Conservation (phyloP, 805 yeast genomes). For the Starmerella potacharoeniae region DNA sequence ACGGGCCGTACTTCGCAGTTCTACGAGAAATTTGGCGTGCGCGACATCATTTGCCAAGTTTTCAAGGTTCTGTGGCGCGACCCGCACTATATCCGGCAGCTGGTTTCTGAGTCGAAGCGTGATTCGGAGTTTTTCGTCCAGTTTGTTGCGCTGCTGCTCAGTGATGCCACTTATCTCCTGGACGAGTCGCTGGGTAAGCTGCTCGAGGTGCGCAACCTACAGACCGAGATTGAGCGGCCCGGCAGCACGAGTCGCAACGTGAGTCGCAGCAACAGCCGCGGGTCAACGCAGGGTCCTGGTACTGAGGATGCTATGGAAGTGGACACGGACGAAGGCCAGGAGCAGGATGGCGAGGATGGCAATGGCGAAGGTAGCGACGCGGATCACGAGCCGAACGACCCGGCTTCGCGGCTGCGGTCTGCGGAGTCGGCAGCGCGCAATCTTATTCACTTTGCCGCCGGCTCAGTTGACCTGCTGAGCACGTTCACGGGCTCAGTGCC, state of each 20-base stretch:
- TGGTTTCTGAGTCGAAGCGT: conserved; percentile 52
- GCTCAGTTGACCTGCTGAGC: conserved; percentile 67
- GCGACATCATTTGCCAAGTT: conserved; percentile 76
- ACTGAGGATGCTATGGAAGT: background rate
- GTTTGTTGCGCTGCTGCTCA: conserved; percentile 80
- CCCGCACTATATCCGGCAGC: conserved; percentile 54
- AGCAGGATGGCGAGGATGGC: background rate
- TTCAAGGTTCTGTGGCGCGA: conserved; percentile 75
- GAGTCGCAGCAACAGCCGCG: background rate
- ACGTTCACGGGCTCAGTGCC: conserved; percentile 82
- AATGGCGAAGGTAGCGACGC: conserved; percentile 29
- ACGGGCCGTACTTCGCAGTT: conserved; percentile 93
- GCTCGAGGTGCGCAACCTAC: conserved; percentile 63
- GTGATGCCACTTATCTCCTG: conserved; percentile 81
- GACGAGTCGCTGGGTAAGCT: conserved; percentile 83
- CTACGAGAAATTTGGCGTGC: conserved; percentile 85
- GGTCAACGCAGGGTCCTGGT: background rate
- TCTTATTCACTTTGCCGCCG: conserved; percentile 69
- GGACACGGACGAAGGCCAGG: background rate
- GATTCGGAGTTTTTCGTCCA: conserved; percentile 79
- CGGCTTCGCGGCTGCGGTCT: conserved; percentile 38
- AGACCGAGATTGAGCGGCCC: conserved; percentile 39
- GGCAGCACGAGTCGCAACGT: background rate
- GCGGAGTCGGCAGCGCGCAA: conserved; percentile 73
- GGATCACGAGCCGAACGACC: conserved; percentile 7